A percentile compares a stretch with the other conserved stretches of the same genome.
phyloP scores from a whole-genome alignment of 2,329 filamentous ascomycete species.

The Alternaria ventricosa region DNA sequence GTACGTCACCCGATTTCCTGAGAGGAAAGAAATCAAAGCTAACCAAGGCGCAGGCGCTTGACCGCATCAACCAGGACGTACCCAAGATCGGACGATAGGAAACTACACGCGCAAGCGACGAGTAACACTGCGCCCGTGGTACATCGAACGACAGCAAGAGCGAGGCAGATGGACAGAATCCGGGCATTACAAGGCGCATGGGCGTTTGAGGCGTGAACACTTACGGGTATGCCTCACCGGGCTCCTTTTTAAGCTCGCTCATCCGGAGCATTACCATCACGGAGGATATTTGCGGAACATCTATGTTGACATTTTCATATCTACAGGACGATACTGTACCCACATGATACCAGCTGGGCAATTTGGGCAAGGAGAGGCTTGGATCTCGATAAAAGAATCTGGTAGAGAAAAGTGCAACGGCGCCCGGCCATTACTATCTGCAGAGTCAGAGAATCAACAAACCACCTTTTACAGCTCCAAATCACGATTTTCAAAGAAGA shows the following conservation, averaged over 20 bases:
- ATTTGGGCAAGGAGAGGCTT: constrained; percentile 6
- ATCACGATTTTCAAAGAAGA: not conserved
- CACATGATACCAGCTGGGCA: constrained; percentile 35
- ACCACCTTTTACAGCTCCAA: not conserved
- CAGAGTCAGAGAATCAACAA: constrained; percentile 8
- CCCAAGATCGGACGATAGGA: constrained; percentile 41
- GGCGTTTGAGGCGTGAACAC: constrained; percentile 31
- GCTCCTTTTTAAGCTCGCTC: constrained; percentile 5
- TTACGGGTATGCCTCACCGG: constrained; percentile 28
- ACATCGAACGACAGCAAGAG: not conserved
- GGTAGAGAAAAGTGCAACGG: constrained; percentile 17
- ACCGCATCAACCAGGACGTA: constrained; percentile 46
- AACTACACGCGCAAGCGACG: not conserved
- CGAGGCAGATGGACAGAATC: constrained; percentile 10
- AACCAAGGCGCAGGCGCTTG: constrained; percentile 35
- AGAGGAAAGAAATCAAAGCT: constrained; percentile 6
- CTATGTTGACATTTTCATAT: constrained; percentile 29
- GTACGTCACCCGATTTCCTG: constrained; percentile 42
- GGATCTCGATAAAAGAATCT: constrained; percentile 11
- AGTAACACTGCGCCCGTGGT: not conserved
- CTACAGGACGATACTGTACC: constrained; percentile 25
- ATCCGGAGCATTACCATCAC: constrained; percentile 3
- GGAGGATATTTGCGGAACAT: constrained; percentile 12
- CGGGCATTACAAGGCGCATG: constrained; percentile 18
- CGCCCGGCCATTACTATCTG: constrained; percentile 5